phyloP scores from a whole-genome alignment of 176 grass and related monocot species.

The Juncus inflexus region DNA sequence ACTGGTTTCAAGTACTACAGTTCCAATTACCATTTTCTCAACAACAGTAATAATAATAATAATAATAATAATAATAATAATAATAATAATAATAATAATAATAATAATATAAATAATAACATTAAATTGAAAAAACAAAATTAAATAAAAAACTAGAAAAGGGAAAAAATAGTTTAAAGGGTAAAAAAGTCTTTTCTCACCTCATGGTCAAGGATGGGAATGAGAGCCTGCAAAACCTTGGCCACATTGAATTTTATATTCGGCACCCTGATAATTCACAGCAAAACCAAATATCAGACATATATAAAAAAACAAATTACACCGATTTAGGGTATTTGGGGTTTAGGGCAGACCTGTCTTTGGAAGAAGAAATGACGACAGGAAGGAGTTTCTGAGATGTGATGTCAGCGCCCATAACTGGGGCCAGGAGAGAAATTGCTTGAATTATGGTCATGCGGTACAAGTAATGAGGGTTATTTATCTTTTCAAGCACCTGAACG shows the following conservation, averaged over 20 bases:
- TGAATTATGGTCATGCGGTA: constrained; percentile 84
- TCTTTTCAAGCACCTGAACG: constrained; percentile 76
- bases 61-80: no score
- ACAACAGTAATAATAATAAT: no score
- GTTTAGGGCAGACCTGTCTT: constrained; percentile 56
- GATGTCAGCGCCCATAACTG: constrained; percentile 87
- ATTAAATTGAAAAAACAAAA: no score
- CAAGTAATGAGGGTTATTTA: constrained; percentile 88
- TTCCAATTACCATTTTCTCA: no score
- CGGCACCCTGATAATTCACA: constrained; percentile 53
- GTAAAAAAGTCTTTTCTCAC: constrained; percentile 34
- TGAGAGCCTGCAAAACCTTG: constrained; percentile 71
- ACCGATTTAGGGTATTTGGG: background rate
- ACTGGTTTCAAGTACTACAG: no score
- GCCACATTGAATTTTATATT: constrained; percentile 98
- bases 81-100: no score
- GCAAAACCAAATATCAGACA: no score
- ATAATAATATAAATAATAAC: no score
- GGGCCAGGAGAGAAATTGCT: constrained; percentile 70
- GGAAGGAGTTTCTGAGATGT: constrained; percentile 78
- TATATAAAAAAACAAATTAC: constrained; percentile 4
- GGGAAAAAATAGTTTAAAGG: background rate
- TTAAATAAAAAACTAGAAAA: no score
- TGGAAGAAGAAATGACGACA: constrained; percentile 73
- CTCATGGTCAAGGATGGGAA: constrained; percentile 69